Evolutionary conservation across 2,329 filamentous ascomycete genomes (phyloP).

Genomic region (Chaetomiaceae sp.): DNA sequence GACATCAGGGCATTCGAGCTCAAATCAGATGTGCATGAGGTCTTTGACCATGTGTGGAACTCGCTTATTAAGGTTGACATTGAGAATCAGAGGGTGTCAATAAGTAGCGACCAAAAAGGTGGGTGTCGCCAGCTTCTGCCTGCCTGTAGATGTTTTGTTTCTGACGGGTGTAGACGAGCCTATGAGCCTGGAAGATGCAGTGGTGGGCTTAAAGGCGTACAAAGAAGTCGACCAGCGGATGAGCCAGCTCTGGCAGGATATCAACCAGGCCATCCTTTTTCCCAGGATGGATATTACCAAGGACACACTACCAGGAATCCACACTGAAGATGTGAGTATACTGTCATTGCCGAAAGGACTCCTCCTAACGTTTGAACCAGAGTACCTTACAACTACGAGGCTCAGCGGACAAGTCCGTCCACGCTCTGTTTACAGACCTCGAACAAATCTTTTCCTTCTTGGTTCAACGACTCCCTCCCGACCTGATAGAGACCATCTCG

Average conservation of each 20-base stretch:
- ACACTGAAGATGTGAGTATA: slow-evolving; percentile 38
- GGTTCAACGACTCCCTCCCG: slow-evolving; percentile 46
- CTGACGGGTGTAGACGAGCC: slow-evolving; percentile 39
- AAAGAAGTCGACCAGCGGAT: slow-evolving; percentile 59
- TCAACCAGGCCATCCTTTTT: slow-evolving; percentile 57
- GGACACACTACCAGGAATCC: slow-evolving; percentile 37
- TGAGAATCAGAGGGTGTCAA: slow-evolving; percentile 49
- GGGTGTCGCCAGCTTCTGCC: slow-evolving; percentile 17
- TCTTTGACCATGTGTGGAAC: slow-evolving; percentile 67
- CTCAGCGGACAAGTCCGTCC: slow-evolving; percentile 41
- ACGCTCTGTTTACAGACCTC: slow-evolving; percentile 52
- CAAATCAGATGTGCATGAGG: slow-evolving; percentile 60
- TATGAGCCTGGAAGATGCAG: slow-evolving; percentile 50
- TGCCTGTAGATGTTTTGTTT: slow-evolving; percentile 21
- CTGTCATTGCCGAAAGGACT: neutral
- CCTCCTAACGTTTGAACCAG: slow-evolving; percentile 27
- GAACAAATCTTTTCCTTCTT: slow-evolving; percentile 49
- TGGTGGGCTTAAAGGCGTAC: slow-evolving; percentile 53
- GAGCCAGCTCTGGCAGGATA: slow-evolving; percentile 55
- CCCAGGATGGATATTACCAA: slow-evolving; percentile 51
- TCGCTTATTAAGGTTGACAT: slow-evolving; percentile 60
- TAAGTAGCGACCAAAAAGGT: slow-evolving; percentile 53
- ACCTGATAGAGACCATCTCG: slow-evolving; percentile 59
- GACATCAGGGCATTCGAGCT: slow-evolving; percentile 62
- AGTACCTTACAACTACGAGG: slow-evolving; percentile 42